phyloP scores from a whole-genome alignment of 2,329 filamentous ascomycete genomes.

The Neofusicoccum ribis region DNA sequence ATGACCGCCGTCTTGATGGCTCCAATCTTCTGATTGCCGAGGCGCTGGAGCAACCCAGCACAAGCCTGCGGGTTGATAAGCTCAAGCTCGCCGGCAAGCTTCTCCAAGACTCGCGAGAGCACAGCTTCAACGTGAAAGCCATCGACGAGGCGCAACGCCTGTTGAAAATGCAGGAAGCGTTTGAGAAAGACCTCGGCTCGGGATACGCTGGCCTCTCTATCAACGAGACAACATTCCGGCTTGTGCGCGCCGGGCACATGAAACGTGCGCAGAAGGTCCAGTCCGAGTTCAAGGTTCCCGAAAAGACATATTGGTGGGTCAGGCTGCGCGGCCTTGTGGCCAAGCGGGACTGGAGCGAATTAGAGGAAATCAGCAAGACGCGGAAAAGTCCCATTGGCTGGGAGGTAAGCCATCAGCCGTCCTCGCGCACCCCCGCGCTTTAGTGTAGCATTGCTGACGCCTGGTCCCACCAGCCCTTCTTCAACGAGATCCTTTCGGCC shows the following conservation, averaged over 20 bases:
- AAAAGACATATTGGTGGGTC: slow-evolving; percentile 86
- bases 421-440: no score
- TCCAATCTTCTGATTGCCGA: slow-evolving; percentile 85
- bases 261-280: slow-evolving; percentile 86
- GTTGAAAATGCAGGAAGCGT: slow-evolving; percentile 79
- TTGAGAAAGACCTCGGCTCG: slow-evolving; percentile 76
- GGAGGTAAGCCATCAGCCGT: slow-evolving; percentile 54
- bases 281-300: slow-evolving; percentile 87
- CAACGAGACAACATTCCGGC: slow-evolving; percentile 88
- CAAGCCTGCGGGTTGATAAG: slow-evolving; percentile 75
- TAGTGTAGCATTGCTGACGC: not conserved
- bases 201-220: slow-evolving; percentile 79
- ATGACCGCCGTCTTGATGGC: slow-evolving; percentile 85
- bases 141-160: slow-evolving; percentile 79
- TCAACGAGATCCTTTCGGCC: slow-evolving; percentile 82
- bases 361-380: slow-evolving; percentile 78
- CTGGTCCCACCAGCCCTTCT: slow-evolving; percentile 68
- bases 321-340: slow-evolving; percentile 85
- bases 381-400: slow-evolving; percentile 92
- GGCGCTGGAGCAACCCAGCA: slow-evolving; percentile 71
- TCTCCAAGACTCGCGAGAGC: slow-evolving; percentile 80
- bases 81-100: slow-evolving; percentile 82
- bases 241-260: slow-evolving; percentile 78
- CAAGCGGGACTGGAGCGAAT: slow-evolving; percentile 86
- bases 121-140: slow-evolving; percentile 69